Conservation (phyloP, 768 basidiomycete species). For the Tylopilus felleus region DNA sequence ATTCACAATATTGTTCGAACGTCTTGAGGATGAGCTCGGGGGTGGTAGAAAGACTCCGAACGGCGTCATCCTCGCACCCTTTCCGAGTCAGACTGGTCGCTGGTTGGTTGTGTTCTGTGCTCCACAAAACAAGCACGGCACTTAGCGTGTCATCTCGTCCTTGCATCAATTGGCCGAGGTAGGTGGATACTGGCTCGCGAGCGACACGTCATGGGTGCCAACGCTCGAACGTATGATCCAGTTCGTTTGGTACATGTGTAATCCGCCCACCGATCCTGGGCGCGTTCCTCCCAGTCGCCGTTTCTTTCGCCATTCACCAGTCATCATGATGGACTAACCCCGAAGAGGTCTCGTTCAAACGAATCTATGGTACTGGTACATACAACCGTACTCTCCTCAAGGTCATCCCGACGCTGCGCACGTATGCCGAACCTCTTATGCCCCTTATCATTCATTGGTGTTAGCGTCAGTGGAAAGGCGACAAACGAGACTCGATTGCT, state of each 20-base stretch:
- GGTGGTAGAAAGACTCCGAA: slow-evolving; percentile 98
- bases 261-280: slow-evolving; percentile 98
- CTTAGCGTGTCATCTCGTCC: slow-evolving; percentile 98
- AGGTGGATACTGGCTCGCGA: slow-evolving; percentile 91
- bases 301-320: slow-evolving; percentile 94
- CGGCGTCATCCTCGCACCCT: slow-evolving; percentile 91
- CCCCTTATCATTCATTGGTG: slow-evolving; percentile 92
- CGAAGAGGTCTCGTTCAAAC: slow-evolving; percentile 92
- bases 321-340: slow-evolving; percentile 99
- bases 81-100: slow-evolving; percentile 91
- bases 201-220: slow-evolving; percentile 97
- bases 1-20: slow-evolving; percentile 99
- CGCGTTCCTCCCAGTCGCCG: slow-evolving; percentile 97
- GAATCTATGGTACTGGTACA: slow-evolving; percentile 98
- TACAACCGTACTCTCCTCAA: slow-evolving; percentile 96
- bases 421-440: slow-evolving; percentile 95
- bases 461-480: slow-evolving; percentile 98
- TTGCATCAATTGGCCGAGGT: slow-evolving; percentile 93
- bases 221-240: slow-evolving; percentile 98
- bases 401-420: slow-evolving; percentile 88
- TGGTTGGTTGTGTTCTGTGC: slow-evolving; percentile 99
- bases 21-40: too few species aligned
- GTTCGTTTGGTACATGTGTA: slow-evolving; percentile 98
- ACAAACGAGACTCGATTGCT: slow-evolving; percentile 13
- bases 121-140: slow-evolving; percentile 95